Base-by-base conservation (phyloP, 2,329 filamentous ascomycete species). In the Colletotrichum viniferum region DNA sequence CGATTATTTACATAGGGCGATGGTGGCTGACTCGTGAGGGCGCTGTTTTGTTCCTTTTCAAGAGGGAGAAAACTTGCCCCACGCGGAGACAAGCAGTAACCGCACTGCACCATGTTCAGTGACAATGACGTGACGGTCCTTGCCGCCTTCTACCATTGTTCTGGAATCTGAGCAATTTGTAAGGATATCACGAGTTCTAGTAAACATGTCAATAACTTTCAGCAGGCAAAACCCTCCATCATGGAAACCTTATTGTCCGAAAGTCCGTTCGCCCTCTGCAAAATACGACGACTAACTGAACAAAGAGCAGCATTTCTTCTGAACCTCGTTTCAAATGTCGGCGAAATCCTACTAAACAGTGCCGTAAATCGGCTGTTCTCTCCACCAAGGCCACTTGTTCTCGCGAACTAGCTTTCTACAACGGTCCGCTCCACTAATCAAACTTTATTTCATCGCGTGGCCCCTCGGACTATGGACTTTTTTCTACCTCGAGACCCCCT, bases 361-460 rank as follows among this genome's bases (percentile, higher is more conserved):
- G 30, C n/a, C 52, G 66, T 18, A 58, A 34, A 48, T 73, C 48
- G 60, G 21, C 58, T 36, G 24, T 28, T 32, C 61, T 43, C 28
- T 66, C 24, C 55, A 30, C 30, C 43, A 36, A 55, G 69, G 58
- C 34, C 26, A 28, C 32, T 61, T 52, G 52, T 58, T 58, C 55
- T 30, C 58, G 14, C 8, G 18, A 18, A 21, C 14, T 38, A 28
- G 48, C 36, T 55, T 67, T 56, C 36, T 13, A 38, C 18, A 38
- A 38, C 71, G 60, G 34, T 38, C 36, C 61, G n/a, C 55, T 58
- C 62, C 32, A 52, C 73, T 73, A 56, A 68, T 64, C 24, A 38
- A 75, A 73, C 69, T 68, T 12, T 75, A 56, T 60, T 68, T n/a
- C 8, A 16, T 58, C 56, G 30, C 56, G 34, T 73, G 56, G 61